Conservation (phyloP, 2,329 filamentous ascomycete species). For the Fusarium stilboides region DNA sequence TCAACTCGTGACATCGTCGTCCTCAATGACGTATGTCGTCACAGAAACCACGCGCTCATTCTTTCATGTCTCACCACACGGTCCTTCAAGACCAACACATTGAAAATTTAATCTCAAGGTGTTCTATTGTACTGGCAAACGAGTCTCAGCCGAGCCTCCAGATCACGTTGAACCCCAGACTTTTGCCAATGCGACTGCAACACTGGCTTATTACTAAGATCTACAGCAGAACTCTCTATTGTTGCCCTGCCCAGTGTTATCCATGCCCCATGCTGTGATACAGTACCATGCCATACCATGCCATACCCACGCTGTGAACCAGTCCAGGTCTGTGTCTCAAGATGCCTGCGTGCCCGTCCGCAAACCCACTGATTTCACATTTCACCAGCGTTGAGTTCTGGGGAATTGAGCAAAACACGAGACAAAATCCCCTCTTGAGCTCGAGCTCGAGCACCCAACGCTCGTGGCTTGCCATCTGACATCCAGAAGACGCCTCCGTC, state of each 20-base stretch:
- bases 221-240: conserved; percentile 20
- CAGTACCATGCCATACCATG: conserved; percentile 10
- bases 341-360: conserved; percentile 20
- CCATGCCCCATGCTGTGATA: conserved; percentile 26
- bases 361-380: neutral
- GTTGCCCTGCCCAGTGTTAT: conserved; percentile 10
- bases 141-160: conserved; percentile 7
- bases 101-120: neutral
- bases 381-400: conserved; percentile 4
- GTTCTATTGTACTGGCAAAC: neutral
- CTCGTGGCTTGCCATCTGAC: conserved; percentile 41
- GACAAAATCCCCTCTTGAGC: conserved; percentile 15
- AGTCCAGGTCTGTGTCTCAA: conserved; percentile 41
- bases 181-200: conserved; percentile 10
- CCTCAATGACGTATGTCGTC: conserved; percentile 50
- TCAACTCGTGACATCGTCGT: conserved; percentile 35
- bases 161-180: conserved; percentile 17
- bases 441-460: conserved; percentile 37
- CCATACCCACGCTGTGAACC: conserved; percentile 21
- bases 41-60: conserved; percentile 49
- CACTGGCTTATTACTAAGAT: conserved; percentile 23
- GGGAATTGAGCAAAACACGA: conserved; percentile 11
- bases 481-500: conserved; percentile 24
- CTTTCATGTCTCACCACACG: conserved; percentile 47
- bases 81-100: conserved; percentile 3